Evolutionary conservation across 495 filamentous ascomycete genomes (phyloP).

Genomic region (Podospora conica): DNA sequence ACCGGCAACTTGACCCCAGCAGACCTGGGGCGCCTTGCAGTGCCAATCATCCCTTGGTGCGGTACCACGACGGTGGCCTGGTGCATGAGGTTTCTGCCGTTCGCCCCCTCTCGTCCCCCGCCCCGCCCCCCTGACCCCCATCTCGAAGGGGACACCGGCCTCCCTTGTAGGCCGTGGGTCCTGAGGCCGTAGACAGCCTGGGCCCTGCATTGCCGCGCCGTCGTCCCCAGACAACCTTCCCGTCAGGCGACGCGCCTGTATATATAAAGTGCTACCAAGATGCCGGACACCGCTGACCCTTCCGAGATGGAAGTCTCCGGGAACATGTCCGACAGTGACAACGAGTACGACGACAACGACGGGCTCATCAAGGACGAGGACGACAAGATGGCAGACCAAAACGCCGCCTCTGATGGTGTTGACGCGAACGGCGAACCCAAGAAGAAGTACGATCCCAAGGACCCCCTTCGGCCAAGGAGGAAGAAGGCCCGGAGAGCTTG

Average conservation of each 20-base stretch:
- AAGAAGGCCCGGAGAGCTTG: constrained; percentile 96
- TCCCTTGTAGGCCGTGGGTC: constrained; percentile 15
- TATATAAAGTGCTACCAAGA: constrained; percentile 46
- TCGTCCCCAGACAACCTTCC: constrained; percentile 13
- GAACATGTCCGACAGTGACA: constrained; percentile 50
- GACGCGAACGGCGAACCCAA: constrained; percentile 43
- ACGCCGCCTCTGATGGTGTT: constrained; percentile 37
- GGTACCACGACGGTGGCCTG: constrained; percentile 28
- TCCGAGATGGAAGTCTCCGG: constrained; percentile 46
- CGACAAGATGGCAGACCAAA: constrained; percentile 55
- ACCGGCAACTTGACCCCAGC: constrained; percentile 14
- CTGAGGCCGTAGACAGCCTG: constrained; percentile 22
- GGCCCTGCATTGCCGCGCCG: constrained; percentile 32
- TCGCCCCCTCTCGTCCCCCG: neutral
- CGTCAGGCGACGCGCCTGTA: constrained; percentile 19
- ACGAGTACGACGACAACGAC: constrained; percentile 45
- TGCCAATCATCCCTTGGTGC: constrained; percentile 25
- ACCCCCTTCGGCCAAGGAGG: constrained; percentile 77
- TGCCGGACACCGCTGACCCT: constrained; percentile 41
- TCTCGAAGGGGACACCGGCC: constrained; percentile 12
- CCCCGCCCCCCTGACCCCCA: constrained; percentile 16
- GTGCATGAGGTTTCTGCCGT: constrained; percentile 24
- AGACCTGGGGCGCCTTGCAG: constrained; percentile 19
- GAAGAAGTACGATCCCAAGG: constrained; percentile 69
- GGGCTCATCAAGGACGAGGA: constrained; percentile 45